Conservation (phyloP, 768 basidiomycete species). For the Chalciporus sphaerocephalus region DNA sequence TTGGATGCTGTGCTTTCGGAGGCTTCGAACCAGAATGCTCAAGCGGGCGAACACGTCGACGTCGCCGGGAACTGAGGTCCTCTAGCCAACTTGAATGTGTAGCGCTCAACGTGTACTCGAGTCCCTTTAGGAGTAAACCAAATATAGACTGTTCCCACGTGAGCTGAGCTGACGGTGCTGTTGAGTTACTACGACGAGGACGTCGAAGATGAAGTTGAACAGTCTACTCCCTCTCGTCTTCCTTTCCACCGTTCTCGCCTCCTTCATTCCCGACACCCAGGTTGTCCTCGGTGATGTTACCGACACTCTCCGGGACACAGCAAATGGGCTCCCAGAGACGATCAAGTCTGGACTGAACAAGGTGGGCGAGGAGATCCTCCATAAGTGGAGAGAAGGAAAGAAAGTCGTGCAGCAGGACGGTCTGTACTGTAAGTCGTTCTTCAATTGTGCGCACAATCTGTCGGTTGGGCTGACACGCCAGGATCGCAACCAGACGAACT, state of each 20-base stretch:
- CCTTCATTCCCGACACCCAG: conserved; percentile 41
- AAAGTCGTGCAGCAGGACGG: conserved; percentile 68
- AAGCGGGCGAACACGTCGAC: not conserved
- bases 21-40: not conserved
- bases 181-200: conserved; percentile 1
- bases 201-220: conserved; percentile 39
- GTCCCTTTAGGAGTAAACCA: not conserved
- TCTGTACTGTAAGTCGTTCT: conserved; percentile 57
- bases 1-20: conserved; percentile 39
- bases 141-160: not conserved
- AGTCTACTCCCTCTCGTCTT: conserved; percentile 33
- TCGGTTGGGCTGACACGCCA: conserved; percentile 2
- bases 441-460: not conserved
- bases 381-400: conserved; percentile 63
- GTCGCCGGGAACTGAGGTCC: conserved; percentile 1
- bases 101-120: too few relatives aligned
- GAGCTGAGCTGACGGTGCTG: not conserved
- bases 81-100: too few relatives aligned
- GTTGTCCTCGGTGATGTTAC: conserved; percentile 36
- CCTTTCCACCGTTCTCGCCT: conserved; percentile 35
- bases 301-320: conserved; percentile 18
- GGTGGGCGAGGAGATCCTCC: conserved; percentile 46
- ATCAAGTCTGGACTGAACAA: conserved; percentile 39
- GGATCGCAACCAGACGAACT: conserved; percentile 51
- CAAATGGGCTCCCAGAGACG: conserved; percentile 38